Percentiles rank a stretch among this genome's conserved stretches.
phyloP scores from a whole-genome alignment of 345 rosid species.

The Dimocarpus longan region DNA sequence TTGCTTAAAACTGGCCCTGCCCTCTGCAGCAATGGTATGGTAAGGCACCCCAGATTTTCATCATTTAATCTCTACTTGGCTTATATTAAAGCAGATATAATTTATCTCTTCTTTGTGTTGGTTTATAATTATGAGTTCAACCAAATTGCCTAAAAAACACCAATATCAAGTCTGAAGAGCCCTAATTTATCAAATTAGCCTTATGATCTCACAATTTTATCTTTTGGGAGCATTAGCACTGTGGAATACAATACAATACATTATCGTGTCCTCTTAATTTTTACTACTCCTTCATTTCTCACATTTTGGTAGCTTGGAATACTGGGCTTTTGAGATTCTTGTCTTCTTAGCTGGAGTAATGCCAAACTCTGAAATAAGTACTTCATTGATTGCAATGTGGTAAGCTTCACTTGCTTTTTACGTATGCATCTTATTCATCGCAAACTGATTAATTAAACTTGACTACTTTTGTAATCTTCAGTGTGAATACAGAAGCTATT shows the following conservation, averaged over 20 bases:
- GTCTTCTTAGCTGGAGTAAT: constrained; percentile 75
- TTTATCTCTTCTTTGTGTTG: neutral
- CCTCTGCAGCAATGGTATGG: constrained; percentile 85
- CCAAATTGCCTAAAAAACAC: too few relatives aligned
- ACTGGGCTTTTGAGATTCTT: constrained; percentile 81
- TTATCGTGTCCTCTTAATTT: too few relatives aligned
- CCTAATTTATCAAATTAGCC: too few relatives aligned
- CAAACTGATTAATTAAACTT: too few relatives aligned
- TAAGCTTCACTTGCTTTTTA: neutral
- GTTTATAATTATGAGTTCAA: neutral
- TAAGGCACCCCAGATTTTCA: constrained; percentile 29
- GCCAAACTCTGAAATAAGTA: constrained; percentile 55
- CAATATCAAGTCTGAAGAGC: too few relatives aligned
- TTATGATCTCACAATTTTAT: too few relatives aligned
- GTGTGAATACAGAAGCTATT: constrained; percentile 62
- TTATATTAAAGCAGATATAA: too few relatives aligned
- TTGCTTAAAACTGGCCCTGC: constrained; percentile 56
- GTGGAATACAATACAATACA: too few relatives aligned
- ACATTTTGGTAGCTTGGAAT: constrained; percentile 52
- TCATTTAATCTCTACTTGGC: neutral
- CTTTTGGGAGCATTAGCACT: too few relatives aligned
- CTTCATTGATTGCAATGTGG: constrained; percentile 58
- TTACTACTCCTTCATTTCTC: neutral
- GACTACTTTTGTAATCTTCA: constrained; percentile 16
- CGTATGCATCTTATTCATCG: too few relatives aligned